Conservation (phyloP, 176 grass and related monocot genomes). For the Eremochloa ophiuroides region DNA sequence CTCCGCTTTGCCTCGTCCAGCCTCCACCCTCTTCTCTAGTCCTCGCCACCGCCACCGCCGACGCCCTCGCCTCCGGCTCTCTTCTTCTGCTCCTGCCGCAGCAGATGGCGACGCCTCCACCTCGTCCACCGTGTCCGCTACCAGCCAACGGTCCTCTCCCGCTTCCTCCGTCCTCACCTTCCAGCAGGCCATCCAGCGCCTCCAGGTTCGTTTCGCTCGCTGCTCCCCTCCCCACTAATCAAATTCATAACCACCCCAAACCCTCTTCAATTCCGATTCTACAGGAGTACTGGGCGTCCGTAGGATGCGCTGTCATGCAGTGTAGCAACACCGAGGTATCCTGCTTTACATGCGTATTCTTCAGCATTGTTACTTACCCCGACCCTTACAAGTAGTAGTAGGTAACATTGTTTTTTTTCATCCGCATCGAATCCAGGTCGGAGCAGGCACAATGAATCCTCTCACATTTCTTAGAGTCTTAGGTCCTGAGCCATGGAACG, state of each 20-base stretch:
- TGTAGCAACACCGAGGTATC: constrained; percentile 93
- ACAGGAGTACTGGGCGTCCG: constrained; percentile 96
- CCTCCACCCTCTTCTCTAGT: too few relatives aligned
- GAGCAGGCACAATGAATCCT: constrained; percentile 96
- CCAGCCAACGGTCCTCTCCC: not conserved
- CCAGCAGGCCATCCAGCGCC: constrained; percentile 96
- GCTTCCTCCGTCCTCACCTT: constrained; percentile 61
- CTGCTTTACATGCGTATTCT: not conserved
- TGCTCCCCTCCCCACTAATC: not conserved
- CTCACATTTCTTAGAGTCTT: constrained; percentile 87
- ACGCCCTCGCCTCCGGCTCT: not conserved
- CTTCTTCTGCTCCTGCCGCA: not conserved
- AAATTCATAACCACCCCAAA: not conserved
- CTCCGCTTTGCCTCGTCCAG: not conserved
- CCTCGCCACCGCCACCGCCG: not conserved
- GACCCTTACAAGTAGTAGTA: not conserved
- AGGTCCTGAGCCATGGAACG: constrained; percentile 94
- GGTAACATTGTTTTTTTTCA: not conserved
- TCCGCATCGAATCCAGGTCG: constrained; percentile 50
- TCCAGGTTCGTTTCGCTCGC: constrained; percentile 52
- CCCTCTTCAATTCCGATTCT: not conserved
- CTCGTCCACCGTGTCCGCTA: not conserved
- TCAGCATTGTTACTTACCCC: not conserved
- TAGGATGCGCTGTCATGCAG: constrained; percentile 93
- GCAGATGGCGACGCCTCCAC: constrained; percentile 22